These are phyloP conservation scores for Fusarium newnesense DNA, from an alignment of 2,329 filamentous ascomycete species.

Conservation along the genomic window DNA sequence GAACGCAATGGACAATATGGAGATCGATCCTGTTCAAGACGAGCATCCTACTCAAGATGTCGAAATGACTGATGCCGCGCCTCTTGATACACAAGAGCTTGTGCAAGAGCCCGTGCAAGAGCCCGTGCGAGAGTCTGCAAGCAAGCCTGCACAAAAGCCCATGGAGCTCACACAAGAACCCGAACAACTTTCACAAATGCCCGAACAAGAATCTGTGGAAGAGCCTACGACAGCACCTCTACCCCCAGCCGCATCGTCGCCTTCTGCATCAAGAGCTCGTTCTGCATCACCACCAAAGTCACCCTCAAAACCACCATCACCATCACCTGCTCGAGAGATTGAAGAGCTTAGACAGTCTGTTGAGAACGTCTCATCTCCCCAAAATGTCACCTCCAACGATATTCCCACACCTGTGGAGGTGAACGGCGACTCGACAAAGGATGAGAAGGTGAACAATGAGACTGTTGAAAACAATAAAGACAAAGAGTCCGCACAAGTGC, in stretches of 20 bases:
- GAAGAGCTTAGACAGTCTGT: conserved; percentile 2
- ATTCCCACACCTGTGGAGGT: conserved; percentile 5
- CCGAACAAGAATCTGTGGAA: neutral
- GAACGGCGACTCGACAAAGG: neutral
- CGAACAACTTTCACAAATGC: neutral
- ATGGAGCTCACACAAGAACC: neutral
- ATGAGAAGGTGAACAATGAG: conserved; percentile 14
- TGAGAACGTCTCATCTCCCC: neutral
- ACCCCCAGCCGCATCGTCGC: neutral
- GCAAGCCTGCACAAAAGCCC: neutral
- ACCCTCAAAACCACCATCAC: neutral
- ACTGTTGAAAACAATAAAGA: conserved; percentile 7
- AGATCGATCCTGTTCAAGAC: conserved; percentile 28
- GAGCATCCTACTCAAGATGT: conserved; percentile 24
- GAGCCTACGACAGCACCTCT: neutral
- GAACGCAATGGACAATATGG: conserved; percentile 33
- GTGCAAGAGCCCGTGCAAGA: neutral
- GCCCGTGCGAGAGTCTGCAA: neutral
- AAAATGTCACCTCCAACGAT: neutral
- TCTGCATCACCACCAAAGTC: conserved; percentile 11
- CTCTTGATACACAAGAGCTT: neutral
- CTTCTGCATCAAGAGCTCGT: neutral
- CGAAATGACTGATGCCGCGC: conserved; percentile 32
- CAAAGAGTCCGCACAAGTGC: conserved; percentile 7
- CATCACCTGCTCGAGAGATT: conserved; percentile 4